Evolutionary conservation across 176 grass and related monocot species (phyloP).

Genomic region (Poa pratensis): DNA sequence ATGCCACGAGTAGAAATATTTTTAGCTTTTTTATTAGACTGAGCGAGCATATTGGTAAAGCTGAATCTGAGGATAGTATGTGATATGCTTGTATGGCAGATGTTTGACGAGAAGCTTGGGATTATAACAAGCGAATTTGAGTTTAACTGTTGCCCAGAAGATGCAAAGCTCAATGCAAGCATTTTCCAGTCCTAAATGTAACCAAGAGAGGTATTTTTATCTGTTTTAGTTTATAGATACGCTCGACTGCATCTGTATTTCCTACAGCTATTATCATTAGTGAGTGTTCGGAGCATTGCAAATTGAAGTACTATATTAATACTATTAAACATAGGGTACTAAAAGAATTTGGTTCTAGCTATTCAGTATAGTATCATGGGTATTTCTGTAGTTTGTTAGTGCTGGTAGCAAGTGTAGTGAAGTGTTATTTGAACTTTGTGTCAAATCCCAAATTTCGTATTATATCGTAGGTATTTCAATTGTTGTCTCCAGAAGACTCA

Average conservation of each 20-base stretch:
- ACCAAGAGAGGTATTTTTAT: slow-evolving; percentile 18
- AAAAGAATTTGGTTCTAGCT: not conserved
- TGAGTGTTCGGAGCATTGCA: not conserved
- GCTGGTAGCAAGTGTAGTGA: too few species aligned
- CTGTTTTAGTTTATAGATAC: slow-evolving; percentile 16
- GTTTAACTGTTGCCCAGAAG: not conserved
- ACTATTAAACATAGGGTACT: not conserved
- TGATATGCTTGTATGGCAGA: not conserved
- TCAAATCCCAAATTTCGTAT: not conserved
- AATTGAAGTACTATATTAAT: slow-evolving; percentile 8
- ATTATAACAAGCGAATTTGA: not conserved
- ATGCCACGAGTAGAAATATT: not conserved
- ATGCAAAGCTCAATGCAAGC: slow-evolving; percentile 1
- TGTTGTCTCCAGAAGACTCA: not conserved
- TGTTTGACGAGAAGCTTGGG: slow-evolving; percentile 11
- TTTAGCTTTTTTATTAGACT: slow-evolving; percentile 17
- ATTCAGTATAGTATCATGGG: not conserved
- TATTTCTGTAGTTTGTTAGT: not conserved
- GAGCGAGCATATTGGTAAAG: slow-evolving; percentile 20
- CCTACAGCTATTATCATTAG: slow-evolving; percentile 1
- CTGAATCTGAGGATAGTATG: slow-evolving; percentile 18
- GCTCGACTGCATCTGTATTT: not conserved
- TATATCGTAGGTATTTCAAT: not conserved
- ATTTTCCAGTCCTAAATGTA: not conserved
- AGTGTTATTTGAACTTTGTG: not conserved